Evolutionary conservation across 164 flowering plant genomes (phyloP).

Genomic region (Dillenia suffruticosa): DNA sequence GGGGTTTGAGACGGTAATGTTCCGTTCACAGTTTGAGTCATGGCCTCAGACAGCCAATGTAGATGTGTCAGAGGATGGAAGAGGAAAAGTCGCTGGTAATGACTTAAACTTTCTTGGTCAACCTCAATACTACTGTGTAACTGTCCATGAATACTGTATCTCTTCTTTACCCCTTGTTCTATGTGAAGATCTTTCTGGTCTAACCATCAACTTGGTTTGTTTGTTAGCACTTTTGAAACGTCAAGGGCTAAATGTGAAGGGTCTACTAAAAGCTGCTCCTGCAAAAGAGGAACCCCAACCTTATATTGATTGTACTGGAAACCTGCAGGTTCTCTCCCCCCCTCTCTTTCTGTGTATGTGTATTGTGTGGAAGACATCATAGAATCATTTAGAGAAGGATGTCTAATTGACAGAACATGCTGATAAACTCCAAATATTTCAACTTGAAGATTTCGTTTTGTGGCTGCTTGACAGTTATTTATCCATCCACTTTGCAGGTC

Average conservation of each 20-base stretch:
- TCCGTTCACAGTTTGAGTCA: constrained; percentile 73
- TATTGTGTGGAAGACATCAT: neutral
- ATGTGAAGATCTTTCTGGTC: neutral
- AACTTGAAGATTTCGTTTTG: neutral
- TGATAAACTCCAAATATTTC: neutral
- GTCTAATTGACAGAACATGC: too few species aligned
- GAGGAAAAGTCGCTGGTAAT: constrained; percentile 99
- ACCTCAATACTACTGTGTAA: neutral
- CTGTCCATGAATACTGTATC: neutral
- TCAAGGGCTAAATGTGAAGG: constrained; percentile 95
- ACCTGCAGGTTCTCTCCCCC: constrained; percentile 64
- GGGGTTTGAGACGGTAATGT: constrained; percentile 91
- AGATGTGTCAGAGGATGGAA: constrained; percentile 85
- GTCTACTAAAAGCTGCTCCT: constrained; percentile 87
- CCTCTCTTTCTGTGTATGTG: neutral
- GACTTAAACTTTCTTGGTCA: neutral
- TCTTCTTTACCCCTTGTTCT: neutral
- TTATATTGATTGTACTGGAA: constrained; percentile 91
- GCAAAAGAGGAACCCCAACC: constrained; percentile 90
- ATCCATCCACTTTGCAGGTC: constrained; percentile 48
- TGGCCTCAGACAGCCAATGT: constrained; percentile 82
- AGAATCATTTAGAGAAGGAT: too few species aligned
- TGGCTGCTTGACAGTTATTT: constrained; percentile 7
- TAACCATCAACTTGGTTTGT: constrained; percentile 4
- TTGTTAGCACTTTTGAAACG: constrained; percentile 76